Evolutionary conservation across 257 asterid genomes (phyloP).

Genomic region (Capsicum pubescens): DNA sequence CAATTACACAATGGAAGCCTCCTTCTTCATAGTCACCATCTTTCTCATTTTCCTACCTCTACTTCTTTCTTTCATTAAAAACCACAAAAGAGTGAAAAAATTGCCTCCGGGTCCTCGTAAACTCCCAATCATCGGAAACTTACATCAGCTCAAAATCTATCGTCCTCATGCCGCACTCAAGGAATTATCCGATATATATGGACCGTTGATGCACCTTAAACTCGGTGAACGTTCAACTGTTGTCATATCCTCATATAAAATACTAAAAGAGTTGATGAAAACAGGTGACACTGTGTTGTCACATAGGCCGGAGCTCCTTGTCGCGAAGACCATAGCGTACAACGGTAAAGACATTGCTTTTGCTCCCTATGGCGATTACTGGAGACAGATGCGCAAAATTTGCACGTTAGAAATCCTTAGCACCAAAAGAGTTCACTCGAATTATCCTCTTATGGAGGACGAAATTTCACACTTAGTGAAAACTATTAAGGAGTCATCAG

Average conservation of each 20-base stretch:
- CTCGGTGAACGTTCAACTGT: constrained; percentile 44
- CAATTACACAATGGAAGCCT: not conserved
- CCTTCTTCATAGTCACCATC: not conserved
- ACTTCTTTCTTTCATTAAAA: not conserved
- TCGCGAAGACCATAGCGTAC: too few species aligned
- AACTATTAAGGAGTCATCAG: not conserved
- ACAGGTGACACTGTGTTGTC: too few species aligned
- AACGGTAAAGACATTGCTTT: too few species aligned
- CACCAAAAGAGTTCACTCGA: too few species aligned
- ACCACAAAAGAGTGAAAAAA: not conserved
- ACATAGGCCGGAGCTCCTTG: too few species aligned
- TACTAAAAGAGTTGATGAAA: too few species aligned
- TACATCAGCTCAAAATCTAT: constrained; percentile 39
- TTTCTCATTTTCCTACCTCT: not conserved
- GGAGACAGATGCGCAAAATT: too few species aligned
- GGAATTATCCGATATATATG: constrained; percentile 35
- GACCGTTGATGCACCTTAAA: constrained; percentile 44
- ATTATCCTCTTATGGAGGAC: too few species aligned
- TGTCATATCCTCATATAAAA: constrained; percentile 39
- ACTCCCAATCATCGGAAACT: constrained; percentile 47
- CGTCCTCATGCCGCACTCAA: constrained; percentile 33
- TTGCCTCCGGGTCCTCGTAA: constrained; percentile 40
- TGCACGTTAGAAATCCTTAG: too few species aligned
- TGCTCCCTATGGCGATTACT: too few species aligned
- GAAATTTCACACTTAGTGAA: constrained; percentile 33